Evolutionary conservation across 139 green algal species (phyloP).

Genomic region (Picocystis salinarum): DNA sequence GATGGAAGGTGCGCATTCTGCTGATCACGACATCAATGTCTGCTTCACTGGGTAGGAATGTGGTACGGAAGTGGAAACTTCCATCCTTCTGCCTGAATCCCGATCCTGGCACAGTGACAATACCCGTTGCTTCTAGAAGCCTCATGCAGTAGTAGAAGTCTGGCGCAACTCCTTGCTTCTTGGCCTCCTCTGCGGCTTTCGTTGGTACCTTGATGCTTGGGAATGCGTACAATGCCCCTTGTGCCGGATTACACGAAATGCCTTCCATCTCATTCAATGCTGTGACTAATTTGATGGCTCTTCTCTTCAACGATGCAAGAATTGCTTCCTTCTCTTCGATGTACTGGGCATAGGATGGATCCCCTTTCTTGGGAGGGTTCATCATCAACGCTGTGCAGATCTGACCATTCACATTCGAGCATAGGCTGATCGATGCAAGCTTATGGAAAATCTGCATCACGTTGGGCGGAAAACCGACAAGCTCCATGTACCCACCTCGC

Average conservation of each 20-base stretch:
- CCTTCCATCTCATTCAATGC: neutral
- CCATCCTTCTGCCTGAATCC: neutral
- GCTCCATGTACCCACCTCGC: constrained; percentile 5
- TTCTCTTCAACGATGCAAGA: constrained; percentile 1
- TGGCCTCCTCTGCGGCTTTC: constrained; percentile 2
- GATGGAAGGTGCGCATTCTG: too few relatives aligned
- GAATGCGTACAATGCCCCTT: constrained; percentile 3
- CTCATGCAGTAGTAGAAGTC: constrained; percentile 12
- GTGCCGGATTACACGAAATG: neutral
- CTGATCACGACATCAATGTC: constrained; percentile 33
- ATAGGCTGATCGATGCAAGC: constrained; percentile 1
- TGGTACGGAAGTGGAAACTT: constrained; percentile 35
- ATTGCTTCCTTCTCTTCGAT: constrained; percentile 3
- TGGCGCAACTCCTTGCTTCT: neutral
- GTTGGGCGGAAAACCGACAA: too few relatives aligned
- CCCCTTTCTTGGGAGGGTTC: neutral
- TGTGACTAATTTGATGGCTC: neutral
- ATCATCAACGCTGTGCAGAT: constrained; percentile 1
- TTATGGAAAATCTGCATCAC: too few relatives aligned
- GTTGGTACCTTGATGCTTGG: constrained; percentile 19
- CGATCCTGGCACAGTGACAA: constrained; percentile 1
- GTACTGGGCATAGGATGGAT: constrained; percentile 3
- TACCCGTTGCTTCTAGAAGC: constrained; percentile 5
- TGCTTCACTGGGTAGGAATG: constrained; percentile 53
- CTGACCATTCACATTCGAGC: neutral